Evolutionary conservation across 208 protist genomes (phyloP).

Genomic region (Leishmania braziliensis): DNA sequence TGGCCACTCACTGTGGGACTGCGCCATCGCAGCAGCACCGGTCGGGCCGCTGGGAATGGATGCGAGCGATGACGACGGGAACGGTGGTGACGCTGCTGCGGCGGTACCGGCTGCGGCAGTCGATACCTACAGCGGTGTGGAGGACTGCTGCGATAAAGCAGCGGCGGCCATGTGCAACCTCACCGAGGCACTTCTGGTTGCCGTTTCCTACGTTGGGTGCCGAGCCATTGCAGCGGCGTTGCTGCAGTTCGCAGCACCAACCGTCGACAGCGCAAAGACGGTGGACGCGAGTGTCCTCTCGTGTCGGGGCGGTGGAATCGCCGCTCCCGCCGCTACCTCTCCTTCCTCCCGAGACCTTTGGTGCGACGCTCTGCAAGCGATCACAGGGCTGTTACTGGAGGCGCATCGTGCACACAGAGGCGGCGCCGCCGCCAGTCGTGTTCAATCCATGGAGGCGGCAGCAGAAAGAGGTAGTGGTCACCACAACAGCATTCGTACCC

Average conservation of each 20-base stretch:
- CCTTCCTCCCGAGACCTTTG: neutral
- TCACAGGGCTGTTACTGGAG: constrained; percentile 16
- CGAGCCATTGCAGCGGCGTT: constrained; percentile 16
- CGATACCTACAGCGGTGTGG: neutral
- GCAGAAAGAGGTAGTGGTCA: neutral
- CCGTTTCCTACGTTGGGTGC: constrained; percentile 22
- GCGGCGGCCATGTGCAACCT: constrained; percentile 15
- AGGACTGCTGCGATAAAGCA: neutral
- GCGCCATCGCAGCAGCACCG: neutral
- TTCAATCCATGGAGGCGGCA: neutral
- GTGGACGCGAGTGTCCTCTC: neutral
- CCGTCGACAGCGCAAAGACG: neutral
- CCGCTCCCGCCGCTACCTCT: neutral
- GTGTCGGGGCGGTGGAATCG: neutral
- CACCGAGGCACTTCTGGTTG: constrained; percentile 27
- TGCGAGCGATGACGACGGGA: neutral
- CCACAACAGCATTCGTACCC: neutral
- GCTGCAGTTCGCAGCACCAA: neutral
- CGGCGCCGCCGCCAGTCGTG: neutral
- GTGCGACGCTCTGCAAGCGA: constrained; percentile 22
- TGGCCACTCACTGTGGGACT: constrained; percentile 20
- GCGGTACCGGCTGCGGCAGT: neutral
- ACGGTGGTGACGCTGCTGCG: neutral
- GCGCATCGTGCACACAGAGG: constrained; percentile 11
- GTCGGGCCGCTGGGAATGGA: neutral